phyloP scores from a whole-genome alignment of 2,329 filamentous ascomycete species.

The Teratosphaeriaceae sp. region DNA sequence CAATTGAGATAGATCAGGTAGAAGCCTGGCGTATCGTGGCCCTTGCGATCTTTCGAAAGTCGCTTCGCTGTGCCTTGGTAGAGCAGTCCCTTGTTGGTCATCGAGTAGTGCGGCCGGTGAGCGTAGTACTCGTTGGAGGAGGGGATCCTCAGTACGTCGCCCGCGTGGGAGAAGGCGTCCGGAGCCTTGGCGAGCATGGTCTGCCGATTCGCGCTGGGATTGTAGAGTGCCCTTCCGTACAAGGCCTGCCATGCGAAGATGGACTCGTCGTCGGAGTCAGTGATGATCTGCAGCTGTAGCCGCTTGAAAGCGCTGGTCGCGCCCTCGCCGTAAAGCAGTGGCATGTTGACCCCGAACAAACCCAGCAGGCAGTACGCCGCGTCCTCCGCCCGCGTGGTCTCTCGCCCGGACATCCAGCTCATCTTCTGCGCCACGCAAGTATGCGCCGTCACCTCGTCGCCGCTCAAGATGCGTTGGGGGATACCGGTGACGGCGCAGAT shows the following conservation, averaged over 20 bases:
- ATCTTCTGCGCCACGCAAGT: constrained; percentile 7
- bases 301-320: constrained; percentile 5
- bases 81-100: constrained; percentile 1
- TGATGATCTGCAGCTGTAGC: constrained; percentile 10
- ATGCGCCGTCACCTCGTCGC: not conserved
- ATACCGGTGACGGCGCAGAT: not conserved
- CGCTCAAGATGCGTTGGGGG: not conserved
- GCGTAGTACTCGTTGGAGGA: not conserved
- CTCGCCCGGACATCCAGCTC: constrained; percentile 8
- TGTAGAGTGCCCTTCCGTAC: not conserved
- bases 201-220: not conserved
- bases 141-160: not conserved
- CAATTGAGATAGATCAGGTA: constrained; percentile 1
- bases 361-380: constrained; percentile 40
- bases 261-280: constrained; percentile 4
- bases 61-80: constrained; percentile 3
- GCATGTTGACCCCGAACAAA: constrained; percentile 39
- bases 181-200: constrained; percentile 3
- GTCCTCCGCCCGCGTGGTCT: constrained; percentile 31
- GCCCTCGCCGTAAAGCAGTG: constrained; percentile 36
- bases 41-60: not conserved
- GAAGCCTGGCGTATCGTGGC: not conserved
- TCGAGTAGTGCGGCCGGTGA: not conserved
- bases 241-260: constrained; percentile 8
- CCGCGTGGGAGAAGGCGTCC: not conserved